Percentiles rank a stretch among this genome's conserved stretches.
These are phyloP conservation scores for Rasamsonia emersonii DNA, from an alignment of 2,329 filamentous ascomycete species.

Conservation along the genomic window DNA sequence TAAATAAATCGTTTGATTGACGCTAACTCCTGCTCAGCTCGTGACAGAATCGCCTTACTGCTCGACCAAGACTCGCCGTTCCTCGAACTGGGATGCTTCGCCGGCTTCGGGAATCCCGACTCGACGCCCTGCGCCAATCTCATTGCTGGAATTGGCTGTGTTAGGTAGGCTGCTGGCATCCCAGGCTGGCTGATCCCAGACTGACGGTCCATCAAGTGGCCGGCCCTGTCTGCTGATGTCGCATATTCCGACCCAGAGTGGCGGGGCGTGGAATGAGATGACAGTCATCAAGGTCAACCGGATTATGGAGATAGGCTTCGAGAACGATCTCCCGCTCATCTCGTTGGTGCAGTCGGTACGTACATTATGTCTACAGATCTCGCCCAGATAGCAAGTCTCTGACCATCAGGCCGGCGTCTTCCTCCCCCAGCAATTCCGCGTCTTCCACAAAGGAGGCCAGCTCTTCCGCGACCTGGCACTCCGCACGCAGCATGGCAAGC, in stretches of 20 bases:
- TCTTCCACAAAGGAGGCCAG: slow-evolving; percentile 38
- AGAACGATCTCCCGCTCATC: slow-evolving; percentile 34
- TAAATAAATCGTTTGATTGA: no score
- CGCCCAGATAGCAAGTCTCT: no score
- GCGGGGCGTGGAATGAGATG: slow-evolving; percentile 38
- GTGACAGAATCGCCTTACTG: slow-evolving; percentile 30
- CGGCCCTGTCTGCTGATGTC: slow-evolving; percentile 31
- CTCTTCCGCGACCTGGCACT: slow-evolving; percentile 35
- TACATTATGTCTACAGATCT: neutral
- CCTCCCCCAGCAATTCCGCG: slow-evolving; percentile 36
- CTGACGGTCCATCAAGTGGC: slow-evolving; percentile 16
- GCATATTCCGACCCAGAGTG: slow-evolving; percentile 35
- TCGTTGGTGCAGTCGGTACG: slow-evolving; percentile 31
- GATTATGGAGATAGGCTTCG: slow-evolving; percentile 29
- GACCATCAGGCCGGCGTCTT: slow-evolving; percentile 33
- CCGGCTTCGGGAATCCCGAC: slow-evolving; percentile 24
- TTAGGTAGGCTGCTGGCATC: slow-evolving; percentile 13
- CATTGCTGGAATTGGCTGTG: slow-evolving; percentile 31
- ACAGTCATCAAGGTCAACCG: slow-evolving; percentile 32
- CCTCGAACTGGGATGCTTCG: slow-evolving; percentile 31
- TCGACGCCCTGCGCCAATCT: slow-evolving; percentile 31
- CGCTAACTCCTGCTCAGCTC: slow-evolving; percentile 16
- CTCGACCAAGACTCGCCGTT: slow-evolving; percentile 33
- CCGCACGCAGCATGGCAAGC: slow-evolving; percentile 28
- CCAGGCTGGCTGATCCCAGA: neutral